These are phyloP conservation scores for Polytrichum commune DNA, from an alignment of 225 moss, liverwort and hornwort genomes.

Conservation along the genomic window DNA sequence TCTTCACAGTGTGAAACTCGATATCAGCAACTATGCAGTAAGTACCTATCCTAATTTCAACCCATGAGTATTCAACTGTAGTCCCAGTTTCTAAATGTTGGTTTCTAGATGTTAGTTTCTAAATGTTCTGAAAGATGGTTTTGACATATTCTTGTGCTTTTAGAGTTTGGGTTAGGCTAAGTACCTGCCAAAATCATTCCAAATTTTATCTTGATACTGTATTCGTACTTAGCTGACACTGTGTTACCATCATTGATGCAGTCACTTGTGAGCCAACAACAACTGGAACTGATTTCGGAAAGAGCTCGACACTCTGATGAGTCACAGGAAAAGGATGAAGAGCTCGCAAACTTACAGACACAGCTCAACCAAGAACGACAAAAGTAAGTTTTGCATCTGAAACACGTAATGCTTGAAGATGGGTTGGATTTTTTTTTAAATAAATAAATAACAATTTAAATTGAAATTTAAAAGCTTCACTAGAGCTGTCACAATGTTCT, in stretches of 20 bases:
- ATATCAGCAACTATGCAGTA: slow-evolving; percentile 64
- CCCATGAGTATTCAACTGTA: not conserved
- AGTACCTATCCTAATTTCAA: slow-evolving; percentile 5
- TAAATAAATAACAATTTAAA: no score
- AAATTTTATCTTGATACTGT: no score
- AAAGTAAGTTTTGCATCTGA: slow-evolving; percentile 26
- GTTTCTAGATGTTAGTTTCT: no score
- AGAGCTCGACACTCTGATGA: slow-evolving; percentile 58
- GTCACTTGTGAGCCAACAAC: slow-evolving; percentile 66
- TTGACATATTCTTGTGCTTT: no score
- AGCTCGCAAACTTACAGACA: slow-evolving; percentile 51
- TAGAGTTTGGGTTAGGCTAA: no score
- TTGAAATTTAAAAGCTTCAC: no score
- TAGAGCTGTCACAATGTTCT: no score
- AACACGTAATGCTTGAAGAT: not conserved
- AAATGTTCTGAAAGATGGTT: no score
- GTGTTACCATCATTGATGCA: slow-evolving; percentile 13
- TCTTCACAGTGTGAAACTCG: slow-evolving; percentile 56
- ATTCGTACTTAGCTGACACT: not conserved
- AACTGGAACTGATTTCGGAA: slow-evolving; percentile 55
- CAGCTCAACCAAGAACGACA: slow-evolving; percentile 58
- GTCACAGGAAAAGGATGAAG: slow-evolving; percentile 57
- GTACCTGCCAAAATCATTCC: no score
- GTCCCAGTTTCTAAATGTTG: not conserved
- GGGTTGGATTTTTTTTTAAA: no score